These are phyloP conservation scores for Phytophthora pinifolia DNA, from an alignment of 352 stramenopile species.

Conservation along the genomic window DNA sequence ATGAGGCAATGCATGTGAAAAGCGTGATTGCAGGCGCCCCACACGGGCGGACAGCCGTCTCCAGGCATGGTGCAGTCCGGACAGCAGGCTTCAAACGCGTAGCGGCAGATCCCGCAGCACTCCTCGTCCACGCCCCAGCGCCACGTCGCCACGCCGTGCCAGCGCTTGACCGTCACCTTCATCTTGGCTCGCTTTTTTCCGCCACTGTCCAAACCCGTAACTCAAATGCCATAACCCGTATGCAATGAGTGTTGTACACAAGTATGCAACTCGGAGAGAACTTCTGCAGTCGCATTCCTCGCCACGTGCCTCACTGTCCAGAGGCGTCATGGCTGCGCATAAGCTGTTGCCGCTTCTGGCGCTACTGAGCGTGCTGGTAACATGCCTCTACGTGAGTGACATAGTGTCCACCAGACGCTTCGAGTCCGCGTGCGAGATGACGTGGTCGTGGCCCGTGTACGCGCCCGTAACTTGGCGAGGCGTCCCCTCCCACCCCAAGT, in stretches of 20 bases:
- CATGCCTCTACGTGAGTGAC: slow-evolving; percentile 45
- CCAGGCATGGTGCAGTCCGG: slow-evolving; percentile 76
- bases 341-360: slow-evolving; percentile 56
- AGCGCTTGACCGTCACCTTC: slow-evolving; percentile 86
- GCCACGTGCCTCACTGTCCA: slow-evolving; percentile 11
- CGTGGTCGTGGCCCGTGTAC: slow-evolving; percentile 86
- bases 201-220: slow-evolving; percentile 39
- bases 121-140: slow-evolving; percentile 91
- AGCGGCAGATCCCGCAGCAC: slow-evolving; percentile 88
- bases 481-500: slow-evolving; percentile 52
- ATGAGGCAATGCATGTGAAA: slow-evolving; percentile 95
- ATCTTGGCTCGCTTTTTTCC: slow-evolving; percentile 33
- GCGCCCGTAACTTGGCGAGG: slow-evolving; percentile 45
- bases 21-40: slow-evolving; percentile 89
- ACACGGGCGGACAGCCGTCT: slow-evolving; percentile 88
- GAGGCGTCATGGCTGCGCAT: slow-evolving; percentile 13
- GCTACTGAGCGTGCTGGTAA: slow-evolving; percentile 49
- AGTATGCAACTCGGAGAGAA: too few relatives aligned
- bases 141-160: slow-evolving; percentile 91
- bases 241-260: too few relatives aligned
- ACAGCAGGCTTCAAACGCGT: slow-evolving; percentile 82
- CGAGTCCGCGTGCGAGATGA: slow-evolving; percentile 76
- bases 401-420: slow-evolving; percentile 30
- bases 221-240: slow-evolving; percentile 3
- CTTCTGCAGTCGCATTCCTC: neutral